These are phyloP conservation scores for Lactarius akahatsu DNA, from an alignment of 768 basidiomycete genomes.

Conservation along the genomic window DNA sequence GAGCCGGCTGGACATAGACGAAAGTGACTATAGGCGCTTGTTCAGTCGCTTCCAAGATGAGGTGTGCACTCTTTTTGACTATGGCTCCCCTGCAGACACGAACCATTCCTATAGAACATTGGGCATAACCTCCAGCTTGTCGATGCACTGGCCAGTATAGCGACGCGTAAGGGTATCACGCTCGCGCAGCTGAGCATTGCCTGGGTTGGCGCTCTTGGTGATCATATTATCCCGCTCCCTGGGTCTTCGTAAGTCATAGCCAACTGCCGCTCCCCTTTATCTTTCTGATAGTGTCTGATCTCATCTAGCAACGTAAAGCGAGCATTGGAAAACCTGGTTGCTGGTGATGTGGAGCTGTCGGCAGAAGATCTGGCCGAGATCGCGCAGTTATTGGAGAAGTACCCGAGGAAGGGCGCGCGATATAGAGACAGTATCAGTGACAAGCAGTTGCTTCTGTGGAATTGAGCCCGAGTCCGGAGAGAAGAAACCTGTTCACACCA, in stretches of 20 bases:
- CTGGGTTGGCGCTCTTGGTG: slow-evolving; percentile 40
- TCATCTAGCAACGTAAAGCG: slow-evolving; percentile 39
- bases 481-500: not conserved
- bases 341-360: slow-evolving; percentile 39
- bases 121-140: slow-evolving; percentile 45
- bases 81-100: slow-evolving; percentile 17
- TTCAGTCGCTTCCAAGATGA: slow-evolving; percentile 43
- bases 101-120: slow-evolving; percentile 36
- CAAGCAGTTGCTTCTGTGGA: slow-evolving; percentile 36
- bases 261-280: no score
- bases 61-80: slow-evolving; percentile 20
- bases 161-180: slow-evolving; percentile 43
- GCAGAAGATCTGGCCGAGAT: slow-evolving; percentile 42
- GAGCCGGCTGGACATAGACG: slow-evolving; percentile 36
- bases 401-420: slow-evolving; percentile 42
- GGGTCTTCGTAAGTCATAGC: slow-evolving; percentile 42
- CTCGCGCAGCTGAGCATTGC: slow-evolving; percentile 42
- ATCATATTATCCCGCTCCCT: slow-evolving; percentile 47
- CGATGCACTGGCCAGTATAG: slow-evolving; percentile 41
- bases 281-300: not conserved
- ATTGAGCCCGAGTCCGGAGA: not conserved
- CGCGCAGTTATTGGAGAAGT: slow-evolving; percentile 37
- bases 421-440: slow-evolving; percentile 34
- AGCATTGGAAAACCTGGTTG: slow-evolving; percentile 43
- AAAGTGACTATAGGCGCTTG: slow-evolving; percentile 38